A percentile compares a stretch with the other conserved stretches of the same genome.
phyloP scores from a whole-genome alignment of 495 filamentous ascomycete species.

The Xylaria palmicola region DNA sequence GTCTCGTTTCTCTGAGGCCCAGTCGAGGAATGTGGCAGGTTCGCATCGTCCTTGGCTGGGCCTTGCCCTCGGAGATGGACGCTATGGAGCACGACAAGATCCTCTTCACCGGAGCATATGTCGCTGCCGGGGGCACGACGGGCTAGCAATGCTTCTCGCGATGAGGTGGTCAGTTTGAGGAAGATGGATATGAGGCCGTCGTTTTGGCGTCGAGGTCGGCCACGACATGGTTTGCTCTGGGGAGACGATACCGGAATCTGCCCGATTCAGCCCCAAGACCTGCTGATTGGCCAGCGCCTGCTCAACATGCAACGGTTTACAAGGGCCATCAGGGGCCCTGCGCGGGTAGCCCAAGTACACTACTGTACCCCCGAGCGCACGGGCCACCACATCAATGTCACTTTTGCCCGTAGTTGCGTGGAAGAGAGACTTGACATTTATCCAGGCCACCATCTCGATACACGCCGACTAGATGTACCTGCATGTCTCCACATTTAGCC shows the following conservation, averaged over 20 bases:
- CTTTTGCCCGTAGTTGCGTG: background rate
- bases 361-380: background rate
- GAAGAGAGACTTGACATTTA: background rate
- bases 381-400: background rate
- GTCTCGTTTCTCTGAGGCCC: background rate
- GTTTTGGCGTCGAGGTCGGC: constrained; percentile 1
- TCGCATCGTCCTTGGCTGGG: constrained; percentile 5
- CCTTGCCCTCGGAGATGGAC: constrained; percentile 10
- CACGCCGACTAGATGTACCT: constrained; percentile 1
- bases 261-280: background rate
- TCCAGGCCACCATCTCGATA: background rate
- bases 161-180: constrained; percentile 20
- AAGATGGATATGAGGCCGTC: constrained; percentile 7
- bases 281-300: constrained; percentile 6
- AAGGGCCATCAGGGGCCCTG: background rate
- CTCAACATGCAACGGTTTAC: constrained; percentile 6
- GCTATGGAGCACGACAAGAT: constrained; percentile 9
- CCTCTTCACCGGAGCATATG: background rate
- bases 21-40: background rate
- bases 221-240: background rate
- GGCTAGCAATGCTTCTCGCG: constrained; percentile 19
- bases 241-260: background rate
- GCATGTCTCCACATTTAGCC: constrained; percentile 10
- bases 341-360: background rate
- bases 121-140: constrained; percentile 18